phyloP scores from a whole-genome alignment of 1,284 basidiomycete genomes.

The Bjerkandera adusta region DNA sequence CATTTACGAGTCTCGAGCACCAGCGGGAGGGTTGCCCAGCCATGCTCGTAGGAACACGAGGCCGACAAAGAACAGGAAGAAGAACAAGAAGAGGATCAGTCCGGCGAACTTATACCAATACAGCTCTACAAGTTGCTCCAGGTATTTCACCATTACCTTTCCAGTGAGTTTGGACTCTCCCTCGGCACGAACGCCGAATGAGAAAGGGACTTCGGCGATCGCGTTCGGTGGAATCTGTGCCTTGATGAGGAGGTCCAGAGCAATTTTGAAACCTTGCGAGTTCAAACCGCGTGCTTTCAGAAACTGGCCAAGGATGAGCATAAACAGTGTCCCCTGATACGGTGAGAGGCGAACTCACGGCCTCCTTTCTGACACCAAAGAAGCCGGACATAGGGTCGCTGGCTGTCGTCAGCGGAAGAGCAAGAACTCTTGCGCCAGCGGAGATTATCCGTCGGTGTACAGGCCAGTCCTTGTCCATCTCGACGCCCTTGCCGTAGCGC shows the following conservation, averaged over 20 bases:
- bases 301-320: constrained; percentile 22
- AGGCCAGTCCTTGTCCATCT: constrained; percentile 44
- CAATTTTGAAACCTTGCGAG: constrained; percentile 33
- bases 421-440: constrained; percentile 40
- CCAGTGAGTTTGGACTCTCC: constrained; percentile 33
- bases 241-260: constrained; percentile 34
- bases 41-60: constrained; percentile 12
- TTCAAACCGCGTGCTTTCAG: constrained; percentile 30
- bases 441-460: constrained; percentile 42
- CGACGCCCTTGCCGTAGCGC: constrained; percentile 41
- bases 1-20: too few species aligned
- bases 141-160: constrained; percentile 33
- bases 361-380: constrained; percentile 40
- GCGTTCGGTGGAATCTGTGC: constrained; percentile 26
- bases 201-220: constrained; percentile 34
- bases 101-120: constrained; percentile 31
- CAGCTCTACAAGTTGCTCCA: constrained; percentile 33
- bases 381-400: constrained; percentile 46
- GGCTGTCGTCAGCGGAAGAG: constrained; percentile 38
- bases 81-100: constrained; percentile 22
- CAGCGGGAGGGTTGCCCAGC: constrained; percentile 11
- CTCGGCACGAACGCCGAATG: constrained; percentile 31
- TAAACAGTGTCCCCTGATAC: not conserved
- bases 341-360: constrained; percentile 25
- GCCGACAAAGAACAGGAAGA: constrained; percentile 14